A percentile compares a stretch with the other conserved stretches of the same genome.
phyloP scores from a whole-genome alignment of 2,329 filamentous ascomycete species.

The Pyricularia grisea region DNA sequence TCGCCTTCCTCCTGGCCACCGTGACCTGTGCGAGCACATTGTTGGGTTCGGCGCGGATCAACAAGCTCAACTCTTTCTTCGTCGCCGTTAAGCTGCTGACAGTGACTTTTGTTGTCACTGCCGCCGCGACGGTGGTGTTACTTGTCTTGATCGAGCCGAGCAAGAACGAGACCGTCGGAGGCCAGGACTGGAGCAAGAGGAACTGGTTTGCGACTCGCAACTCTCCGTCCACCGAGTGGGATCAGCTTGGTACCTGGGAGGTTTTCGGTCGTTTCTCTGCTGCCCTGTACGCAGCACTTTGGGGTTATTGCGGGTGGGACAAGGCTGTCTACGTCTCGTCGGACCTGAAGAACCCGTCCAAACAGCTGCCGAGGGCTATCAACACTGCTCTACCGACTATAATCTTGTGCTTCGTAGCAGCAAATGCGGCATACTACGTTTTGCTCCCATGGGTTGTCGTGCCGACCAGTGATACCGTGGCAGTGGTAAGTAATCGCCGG shows the following conservation, averaged over 20 bases:
- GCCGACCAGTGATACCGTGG: conserved; percentile 50
- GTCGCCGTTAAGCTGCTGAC: conserved; percentile 42
- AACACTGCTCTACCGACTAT: conserved; percentile 52
- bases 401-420: conserved; percentile 47
- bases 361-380: conserved; percentile 50
- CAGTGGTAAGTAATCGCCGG: conserved; percentile 37
- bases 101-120: conserved; percentile 37
- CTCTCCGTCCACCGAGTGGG: conserved; percentile 31
- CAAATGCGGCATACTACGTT: conserved; percentile 54
- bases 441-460: conserved; percentile 50
- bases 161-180: conserved; percentile 12
- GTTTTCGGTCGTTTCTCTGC: conserved; percentile 49
- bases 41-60: neutral
- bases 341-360: conserved; percentile 39
- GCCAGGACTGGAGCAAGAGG: conserved; percentile 37
- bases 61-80: conserved; percentile 43
- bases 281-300: conserved; percentile 52
- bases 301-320: conserved; percentile 60
- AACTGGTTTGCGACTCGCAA: conserved; percentile 46
- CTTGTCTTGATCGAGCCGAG: conserved; percentile 26
- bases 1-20: conserved; percentile 37
- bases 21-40: conserved; percentile 39
- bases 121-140: conserved; percentile 35
- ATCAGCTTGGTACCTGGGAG: conserved; percentile 41
- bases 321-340: conserved; percentile 50